These are phyloP conservation scores for Acanthamoeba royreba DNA, from an alignment of 208 protist species.

Conservation along the genomic window DNA sequence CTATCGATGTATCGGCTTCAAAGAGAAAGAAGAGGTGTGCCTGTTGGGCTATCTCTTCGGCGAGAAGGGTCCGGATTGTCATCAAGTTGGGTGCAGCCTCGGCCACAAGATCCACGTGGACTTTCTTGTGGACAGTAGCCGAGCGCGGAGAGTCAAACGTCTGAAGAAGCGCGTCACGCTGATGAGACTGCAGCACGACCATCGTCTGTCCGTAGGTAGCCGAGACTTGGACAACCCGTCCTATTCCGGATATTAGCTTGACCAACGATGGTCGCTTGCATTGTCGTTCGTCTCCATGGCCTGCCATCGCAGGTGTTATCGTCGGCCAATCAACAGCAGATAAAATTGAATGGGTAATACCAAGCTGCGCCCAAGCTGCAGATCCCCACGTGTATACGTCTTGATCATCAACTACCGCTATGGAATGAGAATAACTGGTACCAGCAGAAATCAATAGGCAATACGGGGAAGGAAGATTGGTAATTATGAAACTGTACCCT, in stretches of 20 bases:
- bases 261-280: neutral
- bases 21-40: neutral
- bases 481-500: neutral
- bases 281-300: slow-evolving; percentile 12
- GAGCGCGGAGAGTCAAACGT: neutral
- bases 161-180: neutral
- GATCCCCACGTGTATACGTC: slow-evolving; percentile 19
- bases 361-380: neutral
- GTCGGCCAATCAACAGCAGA: neutral
- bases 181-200: neutral
- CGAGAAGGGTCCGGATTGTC: neutral
- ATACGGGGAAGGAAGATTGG: neutral
- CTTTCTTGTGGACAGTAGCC: neutral
- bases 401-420: neutral
- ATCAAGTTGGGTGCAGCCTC: slow-evolving; percentile 6
- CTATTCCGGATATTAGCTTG: neutral
- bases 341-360: neutral
- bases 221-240: neutral
- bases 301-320: neutral
- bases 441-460: neutral
- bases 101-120: slow-evolving; percentile 7
- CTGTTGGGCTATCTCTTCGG: neutral
- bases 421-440: neutral
- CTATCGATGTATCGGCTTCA: too few species aligned
- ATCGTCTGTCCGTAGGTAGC: neutral